Percentiles rank a stretch among this genome's conserved stretches.
phyloP scores from a whole-genome alignment of 2,329 filamentous ascomycete species.

The Diatrype stigma region DNA sequence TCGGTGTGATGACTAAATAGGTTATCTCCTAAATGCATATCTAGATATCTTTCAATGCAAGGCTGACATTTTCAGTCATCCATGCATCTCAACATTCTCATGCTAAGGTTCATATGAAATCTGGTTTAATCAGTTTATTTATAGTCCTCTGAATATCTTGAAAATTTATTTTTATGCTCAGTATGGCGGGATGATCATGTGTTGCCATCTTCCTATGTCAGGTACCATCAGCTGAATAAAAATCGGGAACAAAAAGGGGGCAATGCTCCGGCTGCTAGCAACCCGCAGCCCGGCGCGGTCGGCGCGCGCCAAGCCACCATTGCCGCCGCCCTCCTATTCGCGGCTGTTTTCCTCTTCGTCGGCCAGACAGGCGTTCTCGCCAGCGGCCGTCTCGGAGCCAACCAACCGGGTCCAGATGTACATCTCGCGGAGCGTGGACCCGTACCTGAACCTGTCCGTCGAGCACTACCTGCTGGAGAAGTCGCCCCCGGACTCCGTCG shows the following conservation, averaged over 20 bases:
- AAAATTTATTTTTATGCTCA: no score
- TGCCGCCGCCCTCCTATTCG: not conserved
- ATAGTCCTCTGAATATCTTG: no score
- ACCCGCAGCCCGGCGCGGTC: not conserved
- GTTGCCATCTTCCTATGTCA: not conserved
- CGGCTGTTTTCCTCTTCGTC: not conserved
- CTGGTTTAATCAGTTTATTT: no score
- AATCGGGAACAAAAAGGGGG: not conserved
- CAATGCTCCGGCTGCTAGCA: not conserved
- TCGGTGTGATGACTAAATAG: not conserved
- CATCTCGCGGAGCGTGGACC: constrained; percentile 64
- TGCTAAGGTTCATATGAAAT: not conserved
- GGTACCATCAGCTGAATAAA: not conserved
- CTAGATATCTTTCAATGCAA: not conserved
- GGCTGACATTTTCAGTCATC: not conserved
- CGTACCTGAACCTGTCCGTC: constrained; percentile 87
- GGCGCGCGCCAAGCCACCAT: not conserved
- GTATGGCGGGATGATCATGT: not conserved
- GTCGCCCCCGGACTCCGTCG: constrained; percentile 64
- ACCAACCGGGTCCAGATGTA: constrained; percentile 61
- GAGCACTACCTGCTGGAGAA: constrained; percentile 85
- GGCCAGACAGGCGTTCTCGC: constrained; percentile 23
- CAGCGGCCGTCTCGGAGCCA: constrained; percentile 36
- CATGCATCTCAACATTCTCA: not conserved
- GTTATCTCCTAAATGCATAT: not conserved